Evolutionary conservation across 306 rosid species (phyloP), one percentile per base, ranked within the genome.

Genomic region (Urtica urens): DNA sequence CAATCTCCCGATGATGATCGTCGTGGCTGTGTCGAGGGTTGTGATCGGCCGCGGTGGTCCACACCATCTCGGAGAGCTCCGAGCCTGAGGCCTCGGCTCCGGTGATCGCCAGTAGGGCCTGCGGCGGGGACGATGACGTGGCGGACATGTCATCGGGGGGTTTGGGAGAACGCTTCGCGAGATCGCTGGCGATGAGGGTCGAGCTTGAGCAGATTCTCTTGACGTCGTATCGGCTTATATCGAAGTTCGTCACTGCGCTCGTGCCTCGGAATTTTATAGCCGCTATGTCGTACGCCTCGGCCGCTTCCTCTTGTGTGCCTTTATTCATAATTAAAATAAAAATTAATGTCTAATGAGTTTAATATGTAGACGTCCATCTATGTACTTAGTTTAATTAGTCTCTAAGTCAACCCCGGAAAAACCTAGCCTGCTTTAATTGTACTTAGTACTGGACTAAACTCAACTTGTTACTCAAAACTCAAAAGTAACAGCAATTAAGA

Each of bases 221-320:
- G 62, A 90, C 99, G 37, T 90, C 99, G 30, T 90, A 92, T 70
- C 94, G 62, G 60, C 93, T 79, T 49, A 85, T 92, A 53, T 85
- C 99, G 43, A 92, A 92, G 64, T 92, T 92, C 39, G 96, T 92
- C 64, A 92, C 96, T 2, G 99, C 99, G 64, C 87, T 79, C 25
- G 87, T 92, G 35, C 99, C 99, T 30, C 99, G 63, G 62, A 92
- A 92, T 68, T 92, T 92, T 60, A 92, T 92, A 7, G 99, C 99
- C n/a, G 99, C 99, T 44, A 85, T 85, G 53, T 92, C 99, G 49
- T 92, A 92, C 38, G 99, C 96, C 75, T 92, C 99, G 10, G 99
- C 96, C 10, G 99, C 99, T 69, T 92, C 96, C 60, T 92, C 99
- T 73, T 85, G 99, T 20, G 99, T 92, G 57, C 99, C 99, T 90